Evolutionary conservation across 2,329 filamentous ascomycete genomes (phyloP).

Genomic region (Monilinia aucupariae): DNA sequence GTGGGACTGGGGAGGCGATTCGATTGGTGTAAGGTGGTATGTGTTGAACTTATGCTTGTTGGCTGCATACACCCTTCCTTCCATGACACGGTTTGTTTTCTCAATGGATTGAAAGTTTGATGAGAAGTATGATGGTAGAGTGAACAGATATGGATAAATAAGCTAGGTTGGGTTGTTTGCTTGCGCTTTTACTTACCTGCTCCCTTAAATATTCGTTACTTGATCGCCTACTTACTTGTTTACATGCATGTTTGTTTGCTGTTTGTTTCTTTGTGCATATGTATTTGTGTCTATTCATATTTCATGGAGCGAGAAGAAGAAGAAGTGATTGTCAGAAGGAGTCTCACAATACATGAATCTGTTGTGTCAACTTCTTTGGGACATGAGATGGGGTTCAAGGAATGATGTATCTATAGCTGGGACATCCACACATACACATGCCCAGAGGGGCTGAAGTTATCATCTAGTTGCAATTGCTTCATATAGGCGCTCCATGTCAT

Average conservation of each 20-base stretch:
- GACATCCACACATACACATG: no score
- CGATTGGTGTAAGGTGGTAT: background rate
- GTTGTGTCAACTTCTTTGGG: no score
- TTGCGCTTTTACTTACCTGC: background rate
- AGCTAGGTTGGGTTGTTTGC: background rate
- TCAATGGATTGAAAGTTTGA: background rate
- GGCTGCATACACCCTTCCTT: background rate
- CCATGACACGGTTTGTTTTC: background rate
- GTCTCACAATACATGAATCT: no score
- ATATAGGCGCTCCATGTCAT: background rate
- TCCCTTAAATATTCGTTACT: background rate
- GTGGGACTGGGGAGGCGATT: background rate
- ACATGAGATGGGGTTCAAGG: no score
- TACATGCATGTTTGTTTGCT: background rate
- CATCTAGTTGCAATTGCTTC: background rate
- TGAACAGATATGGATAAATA: background rate
- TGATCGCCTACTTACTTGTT: background rate
- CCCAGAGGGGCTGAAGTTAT: no score
- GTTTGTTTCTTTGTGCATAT: no score
- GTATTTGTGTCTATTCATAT: background rate
- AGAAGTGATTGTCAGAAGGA: background rate
- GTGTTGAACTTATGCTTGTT: background rate
- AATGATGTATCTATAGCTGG: no score
- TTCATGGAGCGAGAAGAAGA: background rate
- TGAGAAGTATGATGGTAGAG: background rate